Evolutionary conservation across 768 basidiomycete species (phyloP).

Genomic region (Suillus subalutaceus): DNA sequence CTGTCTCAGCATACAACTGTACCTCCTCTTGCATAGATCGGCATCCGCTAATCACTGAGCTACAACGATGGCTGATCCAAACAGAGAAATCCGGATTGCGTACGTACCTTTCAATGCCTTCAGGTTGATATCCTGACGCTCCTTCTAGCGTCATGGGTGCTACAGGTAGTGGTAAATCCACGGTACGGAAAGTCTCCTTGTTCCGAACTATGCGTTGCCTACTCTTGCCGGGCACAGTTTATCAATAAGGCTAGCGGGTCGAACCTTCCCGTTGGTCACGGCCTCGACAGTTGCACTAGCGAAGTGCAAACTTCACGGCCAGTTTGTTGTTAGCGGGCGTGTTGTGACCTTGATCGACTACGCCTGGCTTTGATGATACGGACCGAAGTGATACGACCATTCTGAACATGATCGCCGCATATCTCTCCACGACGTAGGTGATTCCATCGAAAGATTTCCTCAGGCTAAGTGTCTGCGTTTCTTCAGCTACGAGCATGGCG

Average conservation of each 20-base stretch:
- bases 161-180: conserved; percentile 40
- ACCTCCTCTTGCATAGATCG: not conserved
- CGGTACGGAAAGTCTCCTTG: conserved; percentile 20
- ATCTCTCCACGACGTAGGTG: conserved; percentile 16
- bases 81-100: conserved; percentile 37
- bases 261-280: conserved; percentile 39
- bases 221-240: conserved; percentile 36
- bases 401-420: conserved; percentile 46
- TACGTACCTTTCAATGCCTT: conserved; percentile 17
- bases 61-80: conserved; percentile 25
- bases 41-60: not conserved
- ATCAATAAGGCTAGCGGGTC: conserved; percentile 50
- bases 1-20: not conserved
- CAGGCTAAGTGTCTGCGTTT: not conserved
- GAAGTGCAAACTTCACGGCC: conserved; percentile 40
- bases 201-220: not conserved
- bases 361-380: conserved; percentile 58
- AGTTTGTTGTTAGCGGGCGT: conserved; percentile 42
- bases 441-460: not conserved
- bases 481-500: conserved; percentile 34
- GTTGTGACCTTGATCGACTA: conserved; percentile 51
- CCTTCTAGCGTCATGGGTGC: conserved; percentile 35
- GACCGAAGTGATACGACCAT: conserved; percentile 44
- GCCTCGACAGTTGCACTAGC: conserved; percentile 47
- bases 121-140: not conserved